These are phyloP conservation scores for Flaveria robusta DNA, from an alignment of 129 eudicot genomes.

Conservation along the genomic window DNA sequence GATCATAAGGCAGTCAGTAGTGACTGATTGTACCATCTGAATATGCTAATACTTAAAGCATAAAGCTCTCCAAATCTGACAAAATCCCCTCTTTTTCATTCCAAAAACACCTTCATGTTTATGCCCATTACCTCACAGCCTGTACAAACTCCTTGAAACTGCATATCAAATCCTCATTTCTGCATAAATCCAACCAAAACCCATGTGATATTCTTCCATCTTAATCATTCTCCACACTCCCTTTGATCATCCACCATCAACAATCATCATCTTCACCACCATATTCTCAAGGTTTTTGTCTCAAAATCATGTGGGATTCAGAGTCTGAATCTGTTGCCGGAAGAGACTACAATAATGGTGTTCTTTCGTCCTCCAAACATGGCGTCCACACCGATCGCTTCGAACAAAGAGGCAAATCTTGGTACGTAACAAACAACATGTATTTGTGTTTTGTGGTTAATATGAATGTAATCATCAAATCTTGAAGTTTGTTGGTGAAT, in stretches of 20 bases:
- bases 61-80: slow-evolving; percentile 38
- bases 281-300: neutral
- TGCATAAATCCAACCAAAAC: slow-evolving; percentile 39
- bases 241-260: neutral
- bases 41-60: slow-evolving; percentile 13
- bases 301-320: slow-evolving; percentile 35
- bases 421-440: slow-evolving; percentile 43
- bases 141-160: slow-evolving; percentile 29
- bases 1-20: slow-evolving; percentile 20
- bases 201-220: slow-evolving; percentile 32
- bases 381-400: slow-evolving; percentile 79
- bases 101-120: slow-evolving; percentile 37
- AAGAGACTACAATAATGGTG: slow-evolving; percentile 41
- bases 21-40: slow-evolving; percentile 1
- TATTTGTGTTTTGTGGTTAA: too few relatives aligned
- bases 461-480: too few relatives aligned
- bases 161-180: slow-evolving; percentile 28
- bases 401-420: slow-evolving; percentile 90
- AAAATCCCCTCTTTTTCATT: slow-evolving; percentile 30
- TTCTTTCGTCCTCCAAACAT: slow-evolving; percentile 53
- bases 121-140: slow-evolving; percentile 46
- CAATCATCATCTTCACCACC: slow-evolving; percentile 10
- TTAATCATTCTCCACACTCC: slow-evolving; percentile 30
- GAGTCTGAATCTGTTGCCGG: slow-evolving; percentile 27
- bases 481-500: too few relatives aligned